A percentile compares a stretch with the other conserved stretches of the same genome.
phyloP scores from a whole-genome alignment of 805 yeast species.

The Candida khao-thaluensis region DNA sequence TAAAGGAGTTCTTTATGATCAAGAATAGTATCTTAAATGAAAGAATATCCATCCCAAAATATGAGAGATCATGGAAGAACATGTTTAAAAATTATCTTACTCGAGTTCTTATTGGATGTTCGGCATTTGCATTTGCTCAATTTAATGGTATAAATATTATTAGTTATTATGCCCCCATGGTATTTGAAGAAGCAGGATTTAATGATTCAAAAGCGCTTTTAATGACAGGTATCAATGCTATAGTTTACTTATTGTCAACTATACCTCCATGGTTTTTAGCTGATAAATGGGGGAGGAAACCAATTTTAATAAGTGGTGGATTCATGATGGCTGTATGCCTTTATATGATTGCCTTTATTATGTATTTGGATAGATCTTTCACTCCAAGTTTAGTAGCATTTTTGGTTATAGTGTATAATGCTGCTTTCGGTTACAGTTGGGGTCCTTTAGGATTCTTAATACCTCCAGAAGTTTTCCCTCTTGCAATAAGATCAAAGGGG shows the following conservation, averaged over 20 bases:
- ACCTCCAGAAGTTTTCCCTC: constrained; percentile 45
- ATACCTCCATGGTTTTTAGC: constrained; percentile 47
- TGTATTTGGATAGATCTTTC: constrained; percentile 29
- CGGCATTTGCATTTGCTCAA: constrained; percentile 46
- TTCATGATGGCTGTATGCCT: constrained; percentile 38
- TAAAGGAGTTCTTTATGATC: constrained; percentile 46
- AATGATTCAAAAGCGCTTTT: constrained; percentile 40
- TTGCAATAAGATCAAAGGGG: constrained; percentile 43
- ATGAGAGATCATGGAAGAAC: constrained; percentile 41
- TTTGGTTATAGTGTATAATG: constrained; percentile 42
- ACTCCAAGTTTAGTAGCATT: constrained; percentile 42
- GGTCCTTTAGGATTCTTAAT: constrained; percentile 46
- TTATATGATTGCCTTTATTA: constrained; percentile 30
- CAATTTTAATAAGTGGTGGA: constrained; percentile 43
- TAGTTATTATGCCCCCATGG: constrained; percentile 57
- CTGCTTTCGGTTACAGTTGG: constrained; percentile 46
- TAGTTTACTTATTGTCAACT: constrained; percentile 39
- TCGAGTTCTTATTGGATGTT: constrained; percentile 39
- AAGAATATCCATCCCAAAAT: constrained; percentile 35
- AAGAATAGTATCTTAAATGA: constrained; percentile 45
- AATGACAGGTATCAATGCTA: constrained; percentile 44
- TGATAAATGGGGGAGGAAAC: constrained; percentile 47
- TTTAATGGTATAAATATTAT: constrained; percentile 58
- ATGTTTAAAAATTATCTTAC: constrained; percentile 39
- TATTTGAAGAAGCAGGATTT: constrained; percentile 49